Evolutionary conservation across 2,329 filamentous ascomycete genomes (phyloP).

Genomic region (Epicoccum nigrum): DNA sequence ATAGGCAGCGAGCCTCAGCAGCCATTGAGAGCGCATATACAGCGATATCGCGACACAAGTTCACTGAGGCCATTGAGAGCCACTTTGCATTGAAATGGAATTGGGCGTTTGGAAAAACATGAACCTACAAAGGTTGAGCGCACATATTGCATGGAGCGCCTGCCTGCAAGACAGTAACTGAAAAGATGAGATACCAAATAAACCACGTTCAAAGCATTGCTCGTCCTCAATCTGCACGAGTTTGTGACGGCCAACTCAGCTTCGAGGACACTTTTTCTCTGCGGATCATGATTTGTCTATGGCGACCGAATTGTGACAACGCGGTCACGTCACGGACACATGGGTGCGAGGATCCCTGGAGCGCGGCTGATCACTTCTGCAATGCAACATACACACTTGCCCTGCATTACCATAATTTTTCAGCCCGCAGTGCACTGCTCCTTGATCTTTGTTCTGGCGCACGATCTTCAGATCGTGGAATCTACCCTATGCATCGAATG

Average conservation of each 20-base stretch:
- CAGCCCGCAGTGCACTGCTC: background rate
- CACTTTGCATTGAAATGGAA: slow-evolving; percentile 4
- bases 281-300: background rate
- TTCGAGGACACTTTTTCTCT: too few relatives aligned
- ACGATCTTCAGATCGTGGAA: background rate
- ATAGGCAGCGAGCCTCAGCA: slow-evolving; percentile 19
- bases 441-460: background rate
- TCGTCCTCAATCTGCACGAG: background rate
- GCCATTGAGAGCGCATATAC: background rate
- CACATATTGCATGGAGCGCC: slow-evolving; percentile 8
- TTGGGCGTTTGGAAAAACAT: slow-evolving; percentile 11
- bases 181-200: slow-evolving; percentile 14
- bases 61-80: background rate
- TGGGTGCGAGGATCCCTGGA: too few relatives aligned
- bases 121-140: slow-evolving; percentile 2
- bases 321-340: background rate
- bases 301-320: slow-evolving; percentile 2
- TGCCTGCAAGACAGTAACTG: background rate
- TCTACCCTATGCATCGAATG: too few relatives aligned
- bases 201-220: slow-evolving; percentile 1
- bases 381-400: background rate
- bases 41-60: background rate
- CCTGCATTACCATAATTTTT: background rate
- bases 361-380: background rate
- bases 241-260: too few relatives aligned